Evolutionary conservation across 371 early-diverging fungal species (phyloP).

Genomic region (Parasitella parasitica): DNA sequence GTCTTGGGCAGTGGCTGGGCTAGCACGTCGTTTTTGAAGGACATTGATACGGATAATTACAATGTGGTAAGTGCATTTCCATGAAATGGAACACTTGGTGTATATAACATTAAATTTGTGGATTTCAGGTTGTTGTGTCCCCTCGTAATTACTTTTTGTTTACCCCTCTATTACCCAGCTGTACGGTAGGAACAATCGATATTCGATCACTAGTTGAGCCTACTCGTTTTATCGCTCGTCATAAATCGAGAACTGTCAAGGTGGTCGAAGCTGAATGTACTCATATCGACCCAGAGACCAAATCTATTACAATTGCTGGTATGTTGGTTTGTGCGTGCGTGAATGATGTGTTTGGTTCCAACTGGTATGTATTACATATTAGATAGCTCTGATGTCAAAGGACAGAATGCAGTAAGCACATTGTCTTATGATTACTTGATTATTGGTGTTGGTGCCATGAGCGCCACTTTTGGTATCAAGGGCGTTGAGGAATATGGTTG

Average conservation of each 20-base stretch:
- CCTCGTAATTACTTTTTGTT: slow-evolving; percentile 94
- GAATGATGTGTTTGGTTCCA: background rate
- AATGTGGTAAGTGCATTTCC: slow-evolving; percentile 75
- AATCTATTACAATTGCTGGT: slow-evolving; percentile 71
- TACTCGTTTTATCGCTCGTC: slow-evolving; percentile 81
- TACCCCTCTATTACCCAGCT: slow-evolving; percentile 87
- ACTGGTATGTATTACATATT: background rate
- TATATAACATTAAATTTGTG: too few relatives aligned
- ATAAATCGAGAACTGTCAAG: slow-evolving; percentile 79
- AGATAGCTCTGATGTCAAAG: slow-evolving; percentile 77
- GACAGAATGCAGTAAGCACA: slow-evolving; percentile 52
- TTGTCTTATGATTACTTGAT: slow-evolving; percentile 88
- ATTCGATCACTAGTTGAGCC: slow-evolving; percentile 84
- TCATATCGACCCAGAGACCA: slow-evolving; percentile 75
- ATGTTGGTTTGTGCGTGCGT: slow-evolving; percentile 23
- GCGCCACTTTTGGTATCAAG: slow-evolving; percentile 87
- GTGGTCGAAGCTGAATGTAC: slow-evolving; percentile 89
- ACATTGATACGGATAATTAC: slow-evolving; percentile 72
- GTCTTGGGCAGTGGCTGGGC: slow-evolving; percentile 89
- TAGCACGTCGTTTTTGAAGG: slow-evolving; percentile 73
- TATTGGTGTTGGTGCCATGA: slow-evolving; percentile 86
- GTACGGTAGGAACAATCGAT: slow-evolving; percentile 86
- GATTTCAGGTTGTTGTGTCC: slow-evolving; percentile 67
- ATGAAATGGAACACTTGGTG: too few relatives aligned
- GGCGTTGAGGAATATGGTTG: slow-evolving; percentile 86